Evolutionary conservation across 148 eudicot genomes (phyloP).

Genomic region (Persicaria maculosa): DNA sequence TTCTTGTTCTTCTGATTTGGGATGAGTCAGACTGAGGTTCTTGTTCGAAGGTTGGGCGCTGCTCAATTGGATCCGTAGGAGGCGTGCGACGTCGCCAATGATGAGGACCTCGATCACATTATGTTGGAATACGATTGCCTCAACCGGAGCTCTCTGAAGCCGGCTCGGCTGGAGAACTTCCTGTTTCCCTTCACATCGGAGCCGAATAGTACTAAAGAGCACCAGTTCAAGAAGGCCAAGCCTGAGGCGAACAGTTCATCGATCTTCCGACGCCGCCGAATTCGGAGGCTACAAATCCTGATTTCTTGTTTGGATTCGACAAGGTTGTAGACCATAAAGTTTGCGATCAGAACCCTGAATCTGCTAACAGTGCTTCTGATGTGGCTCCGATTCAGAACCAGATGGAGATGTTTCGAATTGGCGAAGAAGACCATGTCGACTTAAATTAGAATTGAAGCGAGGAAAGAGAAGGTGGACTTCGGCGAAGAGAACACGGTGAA

Average conservation of each 20-base stretch:
- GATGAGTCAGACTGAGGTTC: no score
- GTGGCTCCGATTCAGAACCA: background rate
- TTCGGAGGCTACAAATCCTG: constrained; percentile 27
- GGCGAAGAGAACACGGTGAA: no score
- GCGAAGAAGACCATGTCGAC: constrained; percentile 34
- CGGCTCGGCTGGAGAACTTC: constrained; percentile 58
- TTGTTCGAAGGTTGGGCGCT: no score
- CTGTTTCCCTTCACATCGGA: constrained; percentile 24
- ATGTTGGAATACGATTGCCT: constrained; percentile 80
- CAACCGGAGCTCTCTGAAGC: constrained; percentile 39
- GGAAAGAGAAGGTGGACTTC: rapidly evolving
- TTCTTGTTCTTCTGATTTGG: no score
- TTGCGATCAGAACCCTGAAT: constrained; percentile 27
- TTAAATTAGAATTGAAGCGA: background rate
- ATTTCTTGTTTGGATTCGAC: constrained; percentile 72
- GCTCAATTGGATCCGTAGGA: no score
- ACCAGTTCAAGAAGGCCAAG: background rate
- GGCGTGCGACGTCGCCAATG: constrained; percentile 43
- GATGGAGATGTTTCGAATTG: constrained; percentile 9
- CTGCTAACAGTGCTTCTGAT: background rate
- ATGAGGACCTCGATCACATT: constrained; percentile 84
- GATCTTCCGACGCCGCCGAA: constrained; percentile 18
- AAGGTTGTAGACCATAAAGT: constrained; percentile 22
- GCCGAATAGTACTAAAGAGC: constrained; percentile 25
- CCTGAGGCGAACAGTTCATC: constrained; percentile 29